Base-by-base conservation (phyloP, 23 red algal species). In the Gracilaria caudata region DNA sequence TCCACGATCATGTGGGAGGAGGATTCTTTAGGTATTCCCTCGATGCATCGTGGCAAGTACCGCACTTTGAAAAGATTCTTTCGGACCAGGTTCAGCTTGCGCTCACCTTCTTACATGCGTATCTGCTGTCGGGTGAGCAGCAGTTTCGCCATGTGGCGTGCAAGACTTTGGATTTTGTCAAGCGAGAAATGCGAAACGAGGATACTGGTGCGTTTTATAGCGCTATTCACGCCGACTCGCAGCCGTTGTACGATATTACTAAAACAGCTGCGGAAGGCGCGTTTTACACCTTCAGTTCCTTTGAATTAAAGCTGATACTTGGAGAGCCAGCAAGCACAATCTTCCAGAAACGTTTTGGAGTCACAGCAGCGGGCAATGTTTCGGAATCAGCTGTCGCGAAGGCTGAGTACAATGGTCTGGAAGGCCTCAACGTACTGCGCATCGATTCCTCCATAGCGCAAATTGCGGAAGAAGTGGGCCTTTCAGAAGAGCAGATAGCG, bases 51-150 rank as follows among this genome's bases (percentile, higher is more conserved):
- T 95, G 93, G 93, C 75, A 88, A 25, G 84, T 89, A n/a, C 93
- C 93, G 16, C 93, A 89, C 41, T 95, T 95, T 85, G 93, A 95
- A 68, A 95, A 95, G 88, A 89, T 95, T 63, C 82, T 95, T 13
- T 75, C 71, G 14, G 93, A 95, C 58, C 93, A 95, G 24, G 78
- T 86, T 21, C 93, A 95, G 93, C 40, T 95, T 33, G 80, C 88
- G 0, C 46, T 53, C 25, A 63, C 57, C 46, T 95, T 85, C 70
- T 72, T 95, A 17, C 63, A 89, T 78, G 86, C 93, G 35, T 95
- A 66, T 78, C 41, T 86, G 41, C 40, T 95, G 11, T 82, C 83
- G 13, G 40, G 77, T 17, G 78, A 91, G 7, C 55, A 75, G 24
- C 30, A 46, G 36, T 74, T 91, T 17, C 64, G 47, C 7, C 36